Conservation (phyloP, 176 grass and related monocot species). For the Dactylis glomerata region DNA sequence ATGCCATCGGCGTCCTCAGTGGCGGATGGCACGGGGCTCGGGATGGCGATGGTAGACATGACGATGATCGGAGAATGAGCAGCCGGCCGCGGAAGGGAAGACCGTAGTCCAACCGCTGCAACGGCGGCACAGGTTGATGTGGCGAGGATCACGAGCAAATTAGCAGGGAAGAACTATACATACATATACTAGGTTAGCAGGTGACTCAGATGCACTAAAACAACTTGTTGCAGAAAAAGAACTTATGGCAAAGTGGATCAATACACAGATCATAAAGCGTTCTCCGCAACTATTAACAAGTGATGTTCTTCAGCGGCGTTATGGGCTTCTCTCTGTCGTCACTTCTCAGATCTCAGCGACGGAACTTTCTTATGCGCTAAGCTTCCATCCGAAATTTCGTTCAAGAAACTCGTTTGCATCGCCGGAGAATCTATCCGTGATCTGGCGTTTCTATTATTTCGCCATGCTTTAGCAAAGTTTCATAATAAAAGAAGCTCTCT, state of each 20-base stretch:
- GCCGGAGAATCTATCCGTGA: not conserved
- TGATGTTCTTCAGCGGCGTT: not conserved
- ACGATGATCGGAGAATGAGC: not conserved
- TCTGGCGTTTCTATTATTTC: not conserved
- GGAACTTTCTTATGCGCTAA: slow-evolving; percentile 27
- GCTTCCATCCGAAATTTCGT: not conserved
- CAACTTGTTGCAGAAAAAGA: too few relatives aligned
- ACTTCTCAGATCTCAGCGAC: not conserved
- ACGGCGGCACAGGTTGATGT: not conserved
- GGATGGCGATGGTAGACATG: slow-evolving; percentile 51
- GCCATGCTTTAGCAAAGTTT: not conserved
- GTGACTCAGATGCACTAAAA: not conserved
- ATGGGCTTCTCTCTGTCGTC: not conserved
- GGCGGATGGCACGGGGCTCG: slow-evolving; percentile 34
- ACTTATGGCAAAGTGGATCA: not conserved
- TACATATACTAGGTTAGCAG: not conserved
- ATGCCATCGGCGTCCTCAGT: slow-evolving; percentile 51
- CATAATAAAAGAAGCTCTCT: not conserved
- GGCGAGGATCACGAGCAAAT: not conserved
- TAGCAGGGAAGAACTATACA: not conserved
- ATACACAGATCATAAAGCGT: not conserved
- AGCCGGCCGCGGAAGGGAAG: not conserved
- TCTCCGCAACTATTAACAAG: not conserved
- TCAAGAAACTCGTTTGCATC: not conserved
- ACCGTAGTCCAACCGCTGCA: not conserved